phyloP scores from a whole-genome alignment of 768 basidiomycete species.

The Infundibulicybe gibba region DNA sequence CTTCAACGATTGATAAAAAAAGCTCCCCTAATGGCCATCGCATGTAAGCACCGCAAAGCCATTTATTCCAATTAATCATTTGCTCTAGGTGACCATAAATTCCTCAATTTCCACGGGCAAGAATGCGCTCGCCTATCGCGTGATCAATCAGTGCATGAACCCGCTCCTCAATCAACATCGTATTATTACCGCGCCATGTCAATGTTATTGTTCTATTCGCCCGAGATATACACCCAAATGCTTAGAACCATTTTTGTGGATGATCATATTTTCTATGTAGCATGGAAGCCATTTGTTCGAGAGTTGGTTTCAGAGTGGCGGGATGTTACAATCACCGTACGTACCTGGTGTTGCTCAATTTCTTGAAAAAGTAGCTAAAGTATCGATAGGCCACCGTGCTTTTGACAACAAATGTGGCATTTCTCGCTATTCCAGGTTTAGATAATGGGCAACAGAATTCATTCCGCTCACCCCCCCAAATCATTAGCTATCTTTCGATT shows the following conservation, averaged over 20 bases:
- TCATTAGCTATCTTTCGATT: slow-evolving; percentile 28
- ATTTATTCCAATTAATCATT: background rate
- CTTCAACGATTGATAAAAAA: background rate
- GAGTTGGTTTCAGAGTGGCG: slow-evolving; percentile 27
- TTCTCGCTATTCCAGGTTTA: slow-evolving; percentile 39
- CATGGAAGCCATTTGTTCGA: slow-evolving; percentile 30
- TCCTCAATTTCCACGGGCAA: slow-evolving; percentile 6
- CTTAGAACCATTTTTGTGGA: slow-evolving; percentile 37
- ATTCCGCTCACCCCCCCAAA: slow-evolving; percentile 18
- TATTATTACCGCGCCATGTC: slow-evolving; percentile 15
- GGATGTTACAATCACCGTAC: slow-evolving; percentile 35
- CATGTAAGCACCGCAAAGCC: background rate
- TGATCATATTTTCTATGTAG: slow-evolving; percentile 18
- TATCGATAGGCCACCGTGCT: slow-evolving; percentile 36
- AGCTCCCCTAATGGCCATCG: slow-evolving; percentile 3
- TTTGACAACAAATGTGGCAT: slow-evolving; percentile 37
- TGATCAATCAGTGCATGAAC: background rate
- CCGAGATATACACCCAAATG: slow-evolving; percentile 25
- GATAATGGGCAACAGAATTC: slow-evolving; percentile 7
- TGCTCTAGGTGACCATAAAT: slow-evolving; percentile 1
- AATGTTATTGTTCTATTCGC: slow-evolving; percentile 30
- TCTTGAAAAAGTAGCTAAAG: background rate
- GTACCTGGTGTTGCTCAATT: slow-evolving; percentile 8
- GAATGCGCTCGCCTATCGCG: slow-evolving; percentile 1
- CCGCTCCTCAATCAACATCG: background rate